Base-by-base conservation (phyloP, 1,284 basidiomycete genomes). In the Malassezia arunalokei region DNA sequence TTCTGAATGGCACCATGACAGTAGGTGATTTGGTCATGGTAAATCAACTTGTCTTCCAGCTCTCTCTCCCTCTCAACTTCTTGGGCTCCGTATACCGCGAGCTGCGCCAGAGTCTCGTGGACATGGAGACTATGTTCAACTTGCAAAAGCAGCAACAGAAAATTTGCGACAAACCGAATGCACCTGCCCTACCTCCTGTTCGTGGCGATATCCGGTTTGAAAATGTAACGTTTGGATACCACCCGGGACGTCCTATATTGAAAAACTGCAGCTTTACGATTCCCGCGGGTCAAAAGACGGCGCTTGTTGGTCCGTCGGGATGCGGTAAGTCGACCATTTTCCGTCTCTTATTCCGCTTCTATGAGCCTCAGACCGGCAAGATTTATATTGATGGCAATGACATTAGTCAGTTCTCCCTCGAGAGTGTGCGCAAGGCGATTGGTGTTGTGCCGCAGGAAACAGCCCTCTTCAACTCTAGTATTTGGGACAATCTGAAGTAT, bases 371-470 rank as follows among this genome's bases (percentile, higher is more conserved):
- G 3, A 78, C 80, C 0, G 94, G 92, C 1, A 77, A 78, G 27
- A 95, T 98, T 64, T 76, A 81, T 49, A 81, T 91, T 55, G 87
- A 91, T 66, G 87, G 82, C 3, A 92, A 96, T 74, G 83, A 90
- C 66, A 82, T 96, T 57, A 78, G 80, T 47, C 77, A 82, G 3
- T 77, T 94, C 3, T 80, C 84, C 60, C 75, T 94, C 41, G 79
- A 81, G 35, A 85, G 82, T 39, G 77, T 96, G 0, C 79, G 92
- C 15, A 76, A 76, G 43, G 77, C 80, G 0, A 84, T 98, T 41
- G 94, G 92, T 1, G 87, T 96, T 8, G 94, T 98, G 1, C 94
- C 92, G 0, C 92, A 98, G 74, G 94, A 98, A 68, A 98, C 92
- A 15, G 90, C 92, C 1, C 78, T 98, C 5, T 96, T 98, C 80